Evolutionary conservation across 441 rosid species (phyloP).

Genomic region (Brassica hybrid): DNA sequence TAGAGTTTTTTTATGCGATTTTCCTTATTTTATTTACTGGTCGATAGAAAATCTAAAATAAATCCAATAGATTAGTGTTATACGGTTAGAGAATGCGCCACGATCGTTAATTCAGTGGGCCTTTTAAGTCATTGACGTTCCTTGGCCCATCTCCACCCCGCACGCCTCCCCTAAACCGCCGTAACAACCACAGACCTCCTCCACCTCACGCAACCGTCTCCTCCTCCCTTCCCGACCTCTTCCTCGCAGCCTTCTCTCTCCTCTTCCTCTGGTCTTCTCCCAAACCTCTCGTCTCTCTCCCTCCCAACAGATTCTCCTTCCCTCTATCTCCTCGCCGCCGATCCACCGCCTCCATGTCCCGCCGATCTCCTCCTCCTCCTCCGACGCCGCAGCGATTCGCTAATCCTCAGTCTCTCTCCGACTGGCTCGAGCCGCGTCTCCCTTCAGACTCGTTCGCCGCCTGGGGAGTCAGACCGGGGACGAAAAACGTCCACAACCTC

Average conservation of each 20-base stretch:
- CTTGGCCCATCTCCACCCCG: constrained; percentile 44
- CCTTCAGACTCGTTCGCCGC: constrained; percentile 82
- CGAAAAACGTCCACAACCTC: constrained; percentile 92
- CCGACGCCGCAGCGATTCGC: constrained; percentile 49
- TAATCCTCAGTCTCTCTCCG: constrained; percentile 82
- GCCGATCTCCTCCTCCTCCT: constrained; percentile 40
- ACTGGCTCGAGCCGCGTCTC: constrained; percentile 79
- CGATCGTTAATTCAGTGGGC: constrained; percentile 12
- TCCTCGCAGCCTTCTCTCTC: constrained; percentile 63
- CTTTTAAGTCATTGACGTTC: constrained; percentile 36
- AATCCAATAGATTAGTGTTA: no score
- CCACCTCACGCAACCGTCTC: constrained; percentile 11
- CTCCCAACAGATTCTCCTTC: constrained; percentile 48
- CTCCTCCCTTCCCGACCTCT: constrained; percentile 53
- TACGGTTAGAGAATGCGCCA: constrained; percentile 26
- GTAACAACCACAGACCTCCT: constrained; percentile 37
- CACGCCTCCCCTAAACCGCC: constrained; percentile 36
- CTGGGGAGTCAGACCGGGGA: constrained; percentile 93
- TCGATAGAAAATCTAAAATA: no score
- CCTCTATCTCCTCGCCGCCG: constrained; percentile 52
- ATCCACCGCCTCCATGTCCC: constrained; percentile 45
- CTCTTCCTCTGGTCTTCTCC: constrained; percentile 66
- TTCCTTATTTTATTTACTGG: no score
- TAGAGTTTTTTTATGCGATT: no score
- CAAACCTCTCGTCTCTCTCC: constrained; percentile 43